Evolutionary conservation across 805 yeast species (phyloP).

Genomic region (Candida nemodendra): DNA sequence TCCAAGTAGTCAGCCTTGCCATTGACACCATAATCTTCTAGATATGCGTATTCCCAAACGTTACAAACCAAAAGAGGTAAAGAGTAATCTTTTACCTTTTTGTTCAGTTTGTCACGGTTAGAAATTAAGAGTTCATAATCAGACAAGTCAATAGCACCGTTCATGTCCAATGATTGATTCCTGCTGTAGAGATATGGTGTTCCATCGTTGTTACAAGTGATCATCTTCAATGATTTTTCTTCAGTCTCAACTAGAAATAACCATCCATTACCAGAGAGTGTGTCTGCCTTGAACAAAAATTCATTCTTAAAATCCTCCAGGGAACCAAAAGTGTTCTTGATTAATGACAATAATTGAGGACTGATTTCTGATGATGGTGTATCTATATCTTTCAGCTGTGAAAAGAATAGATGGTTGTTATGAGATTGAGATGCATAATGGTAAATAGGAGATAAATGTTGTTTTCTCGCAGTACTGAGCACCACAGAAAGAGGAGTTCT

Average conservation of each 20-base stretch:
- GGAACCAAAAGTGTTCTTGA: conserved; percentile 39
- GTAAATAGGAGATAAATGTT: conserved; percentile 67
- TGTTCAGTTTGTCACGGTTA: conserved; percentile 21
- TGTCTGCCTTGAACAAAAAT: conserved; percentile 50
- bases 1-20: conserved; percentile 75
- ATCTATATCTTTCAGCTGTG: conserved; percentile 44
- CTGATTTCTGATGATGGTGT: conserved; percentile 22
- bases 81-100: conserved; percentile 53
- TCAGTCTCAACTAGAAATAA: conserved; percentile 64
- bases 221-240: conserved; percentile 54
- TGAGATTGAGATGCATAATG: conserved; percentile 89
- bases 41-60: conserved; percentile 88
- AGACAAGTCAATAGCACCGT: conserved; percentile 61
- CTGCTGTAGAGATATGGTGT: conserved; percentile 70
- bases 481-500: conserved; percentile 71
- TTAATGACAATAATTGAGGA: conserved; percentile 29
- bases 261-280: conserved; percentile 70
- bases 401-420: conserved; percentile 86
- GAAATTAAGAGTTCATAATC: conserved; percentile 49
- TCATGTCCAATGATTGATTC: conserved; percentile 73
- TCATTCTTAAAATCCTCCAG: conserved; percentile 52
- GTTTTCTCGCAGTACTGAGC: conserved; percentile 62
- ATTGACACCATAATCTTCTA: conserved; percentile 76
- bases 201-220: conserved; percentile 69
- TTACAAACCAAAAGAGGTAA: conserved; percentile 76